phyloP scores from a whole-genome alignment of 768 basidiomycete genomes.

The Russula olivacea region DNA sequence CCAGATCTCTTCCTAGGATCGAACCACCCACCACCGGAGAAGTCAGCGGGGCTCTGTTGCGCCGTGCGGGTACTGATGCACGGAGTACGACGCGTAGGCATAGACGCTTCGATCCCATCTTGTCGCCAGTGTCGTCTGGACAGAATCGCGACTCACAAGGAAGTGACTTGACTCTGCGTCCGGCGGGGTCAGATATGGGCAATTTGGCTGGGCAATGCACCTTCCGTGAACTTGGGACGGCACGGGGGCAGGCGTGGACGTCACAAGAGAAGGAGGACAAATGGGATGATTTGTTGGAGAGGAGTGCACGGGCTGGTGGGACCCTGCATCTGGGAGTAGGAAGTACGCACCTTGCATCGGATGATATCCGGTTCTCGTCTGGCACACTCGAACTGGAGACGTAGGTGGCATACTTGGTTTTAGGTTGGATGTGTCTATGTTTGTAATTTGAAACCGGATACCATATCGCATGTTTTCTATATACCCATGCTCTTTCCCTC shows the following conservation, averaged over 20 bases:
- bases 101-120: constrained; percentile 6
- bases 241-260: constrained; percentile 40
- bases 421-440: background rate
- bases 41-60: constrained; percentile 24
- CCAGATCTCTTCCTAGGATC: constrained; percentile 2
- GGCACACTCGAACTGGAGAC: constrained; percentile 18
- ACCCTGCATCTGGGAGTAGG: constrained; percentile 51
- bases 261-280: constrained; percentile 66
- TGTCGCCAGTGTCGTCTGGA: constrained; percentile 27
- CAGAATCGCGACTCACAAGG: constrained; percentile 17
- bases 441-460: background rate
- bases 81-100: constrained; percentile 20
- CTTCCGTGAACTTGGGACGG: constrained; percentile 44
- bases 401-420: background rate
- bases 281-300: constrained; percentile 64
- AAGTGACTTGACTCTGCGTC: constrained; percentile 19
- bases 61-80: constrained; percentile 27
- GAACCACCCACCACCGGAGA: constrained; percentile 21
- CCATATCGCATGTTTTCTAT: background rate
- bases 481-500: background rate
- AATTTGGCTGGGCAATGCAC: constrained; percentile 33
- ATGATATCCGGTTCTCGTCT: constrained; percentile 37
- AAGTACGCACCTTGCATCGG: constrained; percentile 40
- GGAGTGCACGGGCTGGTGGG: constrained; percentile 65
- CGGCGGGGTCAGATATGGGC: background rate